A percentile compares a stretch with the other conserved stretches of the same genome.
phyloP scores from a whole-genome alignment of 2,329 filamentous ascomycete species.

The Neonectria coccinea region DNA sequence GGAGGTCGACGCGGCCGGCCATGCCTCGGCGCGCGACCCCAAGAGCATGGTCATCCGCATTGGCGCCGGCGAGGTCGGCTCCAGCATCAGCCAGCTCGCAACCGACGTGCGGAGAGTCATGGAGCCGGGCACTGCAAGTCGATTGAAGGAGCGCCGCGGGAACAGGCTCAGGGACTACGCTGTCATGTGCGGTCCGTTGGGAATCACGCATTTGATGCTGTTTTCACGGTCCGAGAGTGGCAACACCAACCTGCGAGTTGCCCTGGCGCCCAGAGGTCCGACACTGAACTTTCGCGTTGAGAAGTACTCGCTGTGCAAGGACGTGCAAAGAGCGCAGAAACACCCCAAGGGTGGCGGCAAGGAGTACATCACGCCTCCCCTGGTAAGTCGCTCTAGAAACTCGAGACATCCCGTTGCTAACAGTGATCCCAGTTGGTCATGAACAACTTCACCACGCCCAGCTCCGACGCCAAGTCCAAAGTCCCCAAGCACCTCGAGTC shows the following conservation, averaged over 20 bases:
- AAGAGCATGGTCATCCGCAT: constrained; percentile 99
- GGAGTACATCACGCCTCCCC: constrained; percentile 85
- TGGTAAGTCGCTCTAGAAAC: constrained; percentile 63
- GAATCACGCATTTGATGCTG: constrained; percentile 90
- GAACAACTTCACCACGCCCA: constrained; percentile 90
- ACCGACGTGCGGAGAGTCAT: constrained; percentile 93
- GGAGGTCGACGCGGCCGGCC: constrained; percentile 66
- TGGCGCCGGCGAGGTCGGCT: constrained; percentile 91
- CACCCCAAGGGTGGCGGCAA: constrained; percentile 85
- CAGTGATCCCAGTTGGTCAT: constrained; percentile 77
- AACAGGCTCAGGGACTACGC: constrained; percentile 94
- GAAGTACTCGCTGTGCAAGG: constrained; percentile 93
- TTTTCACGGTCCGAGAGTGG: constrained; percentile 91
- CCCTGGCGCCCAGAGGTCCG: constrained; percentile 88
- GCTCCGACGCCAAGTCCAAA: constrained; percentile 69
- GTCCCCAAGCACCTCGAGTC: constrained; percentile 96
- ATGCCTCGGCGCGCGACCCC: constrained; percentile 76
- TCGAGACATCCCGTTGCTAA: constrained; percentile 41
- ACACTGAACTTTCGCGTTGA: constrained; percentile 95
- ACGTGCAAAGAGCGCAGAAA: constrained; percentile 85
- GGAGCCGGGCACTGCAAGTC: constrained; percentile 92
- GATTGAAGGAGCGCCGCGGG: constrained; percentile 87
- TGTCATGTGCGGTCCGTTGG: constrained; percentile 93
- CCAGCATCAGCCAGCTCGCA: constrained; percentile 90
- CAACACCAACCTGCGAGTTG: constrained; percentile 91